Evolutionary conservation across 768 basidiomycete genomes (phyloP).

Genomic region (Cyclocybe cylindracea): DNA sequence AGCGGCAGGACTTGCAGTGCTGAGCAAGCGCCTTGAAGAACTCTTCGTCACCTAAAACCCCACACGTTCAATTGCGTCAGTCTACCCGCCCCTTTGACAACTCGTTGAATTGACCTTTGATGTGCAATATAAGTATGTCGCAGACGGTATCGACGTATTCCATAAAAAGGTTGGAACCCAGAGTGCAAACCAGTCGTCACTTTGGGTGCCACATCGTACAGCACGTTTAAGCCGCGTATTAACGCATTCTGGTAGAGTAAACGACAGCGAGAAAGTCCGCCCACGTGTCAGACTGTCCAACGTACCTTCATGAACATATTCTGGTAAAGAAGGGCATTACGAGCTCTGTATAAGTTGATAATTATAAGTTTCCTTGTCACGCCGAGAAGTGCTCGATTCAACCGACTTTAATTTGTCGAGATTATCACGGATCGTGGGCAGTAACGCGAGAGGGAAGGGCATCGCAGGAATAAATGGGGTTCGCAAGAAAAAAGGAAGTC

Average conservation of each 20-base stretch:
- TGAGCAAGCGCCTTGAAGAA: conserved; percentile 19
- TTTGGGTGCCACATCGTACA: conserved; percentile 17
- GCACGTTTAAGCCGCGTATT: conserved; percentile 25
- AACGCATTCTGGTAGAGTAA: conserved; percentile 23
- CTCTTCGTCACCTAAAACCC: conserved; percentile 21
- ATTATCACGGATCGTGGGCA: conserved; percentile 22
- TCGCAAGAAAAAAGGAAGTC: background rate
- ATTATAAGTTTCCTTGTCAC: background rate
- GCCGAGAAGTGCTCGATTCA: too few species aligned
- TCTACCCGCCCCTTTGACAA: too few species aligned
- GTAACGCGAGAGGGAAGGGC: conserved; percentile 21
- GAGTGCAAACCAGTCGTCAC: conserved; percentile 11
- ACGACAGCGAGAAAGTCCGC: background rate
- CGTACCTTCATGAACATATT: conserved; percentile 31
- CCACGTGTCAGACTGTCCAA: background rate
- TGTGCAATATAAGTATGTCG: conserved; percentile 21
- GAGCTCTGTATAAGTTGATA: conserved; percentile 5
- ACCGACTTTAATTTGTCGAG: conserved; percentile 25
- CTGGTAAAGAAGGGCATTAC: conserved; percentile 19
- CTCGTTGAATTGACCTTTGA: conserved; percentile 17
- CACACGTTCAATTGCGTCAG: background rate
- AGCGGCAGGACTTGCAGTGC: conserved; percentile 1
- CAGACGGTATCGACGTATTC: conserved; percentile 21
- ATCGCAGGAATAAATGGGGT: background rate
- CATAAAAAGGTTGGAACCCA: conserved; percentile 18